phyloP scores from a whole-genome alignment of 164 flowering plant genomes.

The Protea cynaroides region DNA sequence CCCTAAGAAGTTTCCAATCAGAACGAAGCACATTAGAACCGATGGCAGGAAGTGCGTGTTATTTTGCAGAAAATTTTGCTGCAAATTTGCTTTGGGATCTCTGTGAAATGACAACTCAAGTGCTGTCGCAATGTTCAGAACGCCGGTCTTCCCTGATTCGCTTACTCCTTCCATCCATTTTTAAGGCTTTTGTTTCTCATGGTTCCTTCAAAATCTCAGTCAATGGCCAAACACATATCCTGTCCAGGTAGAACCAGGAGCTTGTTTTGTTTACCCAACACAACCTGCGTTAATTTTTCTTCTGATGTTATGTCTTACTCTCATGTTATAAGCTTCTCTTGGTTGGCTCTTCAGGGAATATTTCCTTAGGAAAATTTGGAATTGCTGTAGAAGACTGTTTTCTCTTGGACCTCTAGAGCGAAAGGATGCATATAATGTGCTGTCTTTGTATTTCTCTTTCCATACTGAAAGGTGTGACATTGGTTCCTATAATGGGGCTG shows the following conservation, averaged over 20 bases:
- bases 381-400: constrained; percentile 61
- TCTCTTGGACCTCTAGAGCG: constrained; percentile 62
- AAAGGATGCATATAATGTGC: constrained; percentile 68
- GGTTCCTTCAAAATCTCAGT: constrained; percentile 33
- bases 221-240: constrained; percentile 23
- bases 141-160: constrained; percentile 56
- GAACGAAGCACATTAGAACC: constrained; percentile 11
- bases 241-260: constrained; percentile 46
- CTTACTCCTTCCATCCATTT: constrained; percentile 58
- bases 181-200: constrained; percentile 45
- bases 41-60: constrained; percentile 20
- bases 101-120: constrained; percentile 40
- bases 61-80: constrained; percentile 31
- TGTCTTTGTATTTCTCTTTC: constrained; percentile 53
- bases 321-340: constrained; percentile 1
- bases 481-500: constrained; percentile 16
- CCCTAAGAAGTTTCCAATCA: constrained; percentile 28
- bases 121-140: constrained; percentile 59
- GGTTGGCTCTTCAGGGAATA: constrained; percentile 37
- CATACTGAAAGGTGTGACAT: constrained; percentile 24
- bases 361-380: constrained; percentile 58
- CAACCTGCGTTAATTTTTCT: background rate
- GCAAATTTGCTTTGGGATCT: constrained; percentile 60
- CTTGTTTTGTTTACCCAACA: background rate
- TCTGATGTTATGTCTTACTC: background rate